Base-by-base conservation (phyloP, 129 eudicot genomes). In the Apium graveolens region DNA sequence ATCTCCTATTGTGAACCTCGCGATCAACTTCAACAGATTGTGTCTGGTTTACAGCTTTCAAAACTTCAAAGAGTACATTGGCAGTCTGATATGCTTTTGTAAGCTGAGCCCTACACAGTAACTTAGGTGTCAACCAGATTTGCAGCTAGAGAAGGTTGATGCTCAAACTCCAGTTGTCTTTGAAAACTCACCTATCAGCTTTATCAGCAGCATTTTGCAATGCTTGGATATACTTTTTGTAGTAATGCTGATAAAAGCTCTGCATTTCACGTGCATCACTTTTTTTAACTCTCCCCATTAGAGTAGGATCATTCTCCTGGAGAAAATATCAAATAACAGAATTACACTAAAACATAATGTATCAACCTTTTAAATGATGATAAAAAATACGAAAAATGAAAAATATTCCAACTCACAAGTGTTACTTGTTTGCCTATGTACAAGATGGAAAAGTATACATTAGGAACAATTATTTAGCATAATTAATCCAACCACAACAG, bases 251-350 rank as follows among this genome's bases (percentile, higher is more conserved):
- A 81, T 96, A 96, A 90, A 92, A 96, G 85, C 97, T 96, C 86
- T 92, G 99, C 99, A 96, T 96, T 82, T 96, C 99, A 42, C 99
- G 90, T 4, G 99, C 99, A 77, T 96, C 99, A 68, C 99, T 96
- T 86, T 96, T 92, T 76, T 92, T 96, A 48, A 92, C 95, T 83
- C 99, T 90, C 78, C 97, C 99, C 84, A 92, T 92, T 83, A 92
- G 88, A 43, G 99, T 96, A 65, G 99, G 97, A 80, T 92, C 99
- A 83, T 92, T 96, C 78, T 96, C 99, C 99, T 96, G 87, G 62
- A 83, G 57, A 44, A 73, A 66, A 31, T 42, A 13, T 3, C 4
- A 2, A 17, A 49, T 49, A 17, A 49, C 7, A 49, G 4, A 16
- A 66, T 13, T 66, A 66, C 31, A 55, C 31, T 60, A 60, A 34